phyloP scores from a whole-genome alignment of 1,284 basidiomycete genomes.

The Taiwanofungus camphoratus region DNA sequence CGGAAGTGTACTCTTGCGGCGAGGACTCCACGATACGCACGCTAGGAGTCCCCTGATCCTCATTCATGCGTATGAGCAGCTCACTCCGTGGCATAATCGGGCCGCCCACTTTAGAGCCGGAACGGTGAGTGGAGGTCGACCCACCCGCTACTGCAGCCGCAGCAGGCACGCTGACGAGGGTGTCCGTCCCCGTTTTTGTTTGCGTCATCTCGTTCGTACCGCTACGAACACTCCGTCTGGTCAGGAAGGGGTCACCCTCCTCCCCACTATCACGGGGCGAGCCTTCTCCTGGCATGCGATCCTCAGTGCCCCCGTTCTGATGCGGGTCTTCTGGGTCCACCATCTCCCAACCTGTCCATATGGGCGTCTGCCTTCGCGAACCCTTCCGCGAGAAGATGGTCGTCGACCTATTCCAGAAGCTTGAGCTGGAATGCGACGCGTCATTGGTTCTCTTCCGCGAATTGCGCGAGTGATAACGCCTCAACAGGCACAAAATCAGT shows the following conservation, averaged over 20 bases:
- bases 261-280: constrained; percentile 62
- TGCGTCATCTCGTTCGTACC: constrained; percentile 23
- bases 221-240: constrained; percentile 20
- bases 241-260: constrained; percentile 57
- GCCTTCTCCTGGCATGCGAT: constrained; percentile 48
- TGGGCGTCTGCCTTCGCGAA: constrained; percentile 29
- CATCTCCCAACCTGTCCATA: constrained; percentile 52
- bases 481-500: constrained; percentile 45
- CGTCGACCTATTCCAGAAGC: constrained; percentile 28
- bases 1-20: constrained; percentile 25
- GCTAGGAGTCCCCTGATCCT: constrained; percentile 18
- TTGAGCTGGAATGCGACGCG: constrained; percentile 14
- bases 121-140: constrained; percentile 14
- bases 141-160: constrained; percentile 19
- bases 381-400: constrained; percentile 18
- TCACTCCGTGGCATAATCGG: constrained; percentile 30
- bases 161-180: constrained; percentile 24
- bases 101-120: constrained; percentile 14
- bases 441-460: constrained; percentile 1
- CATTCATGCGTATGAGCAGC: constrained; percentile 21
- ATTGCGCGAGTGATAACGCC: constrained; percentile 29
- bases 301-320: constrained; percentile 10
- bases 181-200: constrained; percentile 24
- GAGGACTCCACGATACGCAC: constrained; percentile 24
- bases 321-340: constrained; percentile 32